A percentile compares a stretch with the other conserved stretches of the same genome.
Conservation (phyloP, 2,329 filamentous ascomycete species). For the Penicillium sp. region DNA sequence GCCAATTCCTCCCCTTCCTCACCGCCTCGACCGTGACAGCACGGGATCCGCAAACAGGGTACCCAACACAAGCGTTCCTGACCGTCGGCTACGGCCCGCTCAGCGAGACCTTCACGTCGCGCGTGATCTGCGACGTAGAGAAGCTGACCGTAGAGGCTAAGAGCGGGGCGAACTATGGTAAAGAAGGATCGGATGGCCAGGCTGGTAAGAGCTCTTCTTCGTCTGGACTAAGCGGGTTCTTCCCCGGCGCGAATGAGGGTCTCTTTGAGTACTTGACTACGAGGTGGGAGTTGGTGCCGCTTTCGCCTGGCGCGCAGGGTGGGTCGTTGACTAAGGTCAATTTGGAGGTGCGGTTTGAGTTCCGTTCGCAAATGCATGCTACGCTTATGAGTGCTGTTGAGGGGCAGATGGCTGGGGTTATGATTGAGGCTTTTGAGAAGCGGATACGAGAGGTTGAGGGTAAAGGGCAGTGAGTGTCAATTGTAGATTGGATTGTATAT, state of each 20-base stretch:
- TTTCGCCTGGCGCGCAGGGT: constrained; percentile 28
- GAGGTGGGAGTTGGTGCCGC: constrained; percentile 44
- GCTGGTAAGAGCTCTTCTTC: constrained; percentile 54
- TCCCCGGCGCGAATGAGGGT: constrained; percentile 47
- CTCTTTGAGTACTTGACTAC: constrained; percentile 47
- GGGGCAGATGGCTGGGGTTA: constrained; percentile 77
- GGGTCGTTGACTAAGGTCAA: constrained; percentile 66
- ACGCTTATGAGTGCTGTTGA: constrained; percentile 77
- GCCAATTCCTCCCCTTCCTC: constrained; percentile 89
- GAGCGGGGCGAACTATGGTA: constrained; percentile 42
- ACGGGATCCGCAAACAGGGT: constrained; percentile 56
- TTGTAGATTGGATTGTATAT: constrained; percentile 13
- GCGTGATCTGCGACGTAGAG: constrained; percentile 72
- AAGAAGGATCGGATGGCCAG: constrained; percentile 53
- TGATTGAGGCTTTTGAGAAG: constrained; percentile 92
- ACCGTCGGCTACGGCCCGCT: constrained; percentile 82
- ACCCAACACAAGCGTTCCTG: constrained; percentile 72
- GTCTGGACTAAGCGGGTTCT: constrained; percentile 20
- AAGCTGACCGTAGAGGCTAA: constrained; percentile 68
- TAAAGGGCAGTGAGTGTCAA: constrained; percentile 6
- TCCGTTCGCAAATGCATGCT: constrained; percentile 84
- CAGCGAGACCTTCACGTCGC: constrained; percentile 77
- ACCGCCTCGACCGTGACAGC: constrained; percentile 71
- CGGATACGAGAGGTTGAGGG: constrained; percentile 62
- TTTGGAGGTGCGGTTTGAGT: constrained; percentile 75